Conservation (phyloP, 176 grass and related monocot genomes). For the Avena sativa region DNA sequence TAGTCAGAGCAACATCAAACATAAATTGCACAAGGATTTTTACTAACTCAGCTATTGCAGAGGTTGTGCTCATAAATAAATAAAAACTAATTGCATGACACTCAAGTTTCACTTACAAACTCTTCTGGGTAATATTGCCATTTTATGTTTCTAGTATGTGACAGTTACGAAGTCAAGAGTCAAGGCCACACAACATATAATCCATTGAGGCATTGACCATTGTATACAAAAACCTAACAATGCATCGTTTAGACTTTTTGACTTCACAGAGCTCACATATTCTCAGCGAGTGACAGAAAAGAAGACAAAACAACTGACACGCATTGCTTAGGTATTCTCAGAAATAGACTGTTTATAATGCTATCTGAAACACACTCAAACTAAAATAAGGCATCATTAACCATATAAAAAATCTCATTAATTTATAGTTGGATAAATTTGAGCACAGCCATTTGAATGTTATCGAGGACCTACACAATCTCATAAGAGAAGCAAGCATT, state of each 20-base stretch:
- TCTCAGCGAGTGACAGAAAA: neutral
- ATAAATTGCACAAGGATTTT: neutral
- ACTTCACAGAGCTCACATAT: neutral
- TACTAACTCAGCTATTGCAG: constrained; percentile 1
- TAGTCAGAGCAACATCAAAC: neutral
- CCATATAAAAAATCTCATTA: neutral
- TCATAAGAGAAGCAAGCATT: neutral
- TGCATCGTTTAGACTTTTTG: neutral
- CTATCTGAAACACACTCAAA: constrained; percentile 16
- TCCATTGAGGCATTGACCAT: neutral
- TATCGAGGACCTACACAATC: constrained; percentile 8
- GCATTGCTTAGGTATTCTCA: neutral
- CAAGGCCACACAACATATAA: neutral
- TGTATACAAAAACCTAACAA: neutral
- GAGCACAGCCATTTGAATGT: neutral
- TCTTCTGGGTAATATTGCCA: neutral
- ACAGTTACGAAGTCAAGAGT: neutral
- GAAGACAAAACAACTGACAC: neutral
- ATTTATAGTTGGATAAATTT: constrained; percentile 1
- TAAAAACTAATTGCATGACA: neutral
- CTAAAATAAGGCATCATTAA: neutral
- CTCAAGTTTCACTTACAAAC: constrained; percentile 24
- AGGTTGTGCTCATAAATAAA: neutral
- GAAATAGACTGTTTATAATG: neutral
- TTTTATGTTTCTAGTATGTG: neutral